Conservation (phyloP, 345 rosid genomes). For the Moringa oleifera region DNA sequence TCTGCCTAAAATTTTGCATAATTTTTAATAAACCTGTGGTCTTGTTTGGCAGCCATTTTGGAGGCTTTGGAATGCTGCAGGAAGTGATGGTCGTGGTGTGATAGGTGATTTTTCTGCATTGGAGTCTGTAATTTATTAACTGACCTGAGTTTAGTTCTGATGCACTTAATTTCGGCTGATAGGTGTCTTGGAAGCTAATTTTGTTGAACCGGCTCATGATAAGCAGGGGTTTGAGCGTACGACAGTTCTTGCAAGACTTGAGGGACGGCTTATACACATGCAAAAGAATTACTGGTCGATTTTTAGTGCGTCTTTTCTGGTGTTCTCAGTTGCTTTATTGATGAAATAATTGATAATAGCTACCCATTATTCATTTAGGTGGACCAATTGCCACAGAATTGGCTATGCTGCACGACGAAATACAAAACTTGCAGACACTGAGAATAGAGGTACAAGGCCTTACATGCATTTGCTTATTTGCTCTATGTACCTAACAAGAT, state of each 20-base stretch:
- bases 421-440: slow-evolving; percentile 30
- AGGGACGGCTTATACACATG: slow-evolving; percentile 67
- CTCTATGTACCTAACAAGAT: slow-evolving; percentile 1
- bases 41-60: slow-evolving; percentile 83
- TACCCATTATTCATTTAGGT: slow-evolving; percentile 36
- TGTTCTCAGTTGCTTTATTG: too few relatives aligned
- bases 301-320: slow-evolving; percentile 9
- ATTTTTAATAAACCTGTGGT: slow-evolving; percentile 13
- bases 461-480: slow-evolving; percentile 7
- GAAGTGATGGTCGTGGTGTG: slow-evolving; percentile 94
- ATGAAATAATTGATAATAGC: not conserved
- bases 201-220: slow-evolving; percentile 96
- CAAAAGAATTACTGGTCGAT: slow-evolving; percentile 82
- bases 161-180: slow-evolving; percentile 18
- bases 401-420: slow-evolving; percentile 68
- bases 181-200: slow-evolving; percentile 95
- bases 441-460: slow-evolving; percentile 35
- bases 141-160: slow-evolving; percentile 10
- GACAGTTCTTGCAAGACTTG: slow-evolving; percentile 83
- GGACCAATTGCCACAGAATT: slow-evolving; percentile 58
- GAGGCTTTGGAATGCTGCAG: slow-evolving; percentile 95
- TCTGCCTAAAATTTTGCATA: too few relatives aligned
- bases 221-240: slow-evolving; percentile 97
- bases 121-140: slow-evolving; percentile 6
- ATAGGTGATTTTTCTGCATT: slow-evolving; percentile 44